These are phyloP conservation scores for Aspergillus campestris DNA, from an alignment of 495 filamentous ascomycete species.

Conservation along the genomic window DNA sequence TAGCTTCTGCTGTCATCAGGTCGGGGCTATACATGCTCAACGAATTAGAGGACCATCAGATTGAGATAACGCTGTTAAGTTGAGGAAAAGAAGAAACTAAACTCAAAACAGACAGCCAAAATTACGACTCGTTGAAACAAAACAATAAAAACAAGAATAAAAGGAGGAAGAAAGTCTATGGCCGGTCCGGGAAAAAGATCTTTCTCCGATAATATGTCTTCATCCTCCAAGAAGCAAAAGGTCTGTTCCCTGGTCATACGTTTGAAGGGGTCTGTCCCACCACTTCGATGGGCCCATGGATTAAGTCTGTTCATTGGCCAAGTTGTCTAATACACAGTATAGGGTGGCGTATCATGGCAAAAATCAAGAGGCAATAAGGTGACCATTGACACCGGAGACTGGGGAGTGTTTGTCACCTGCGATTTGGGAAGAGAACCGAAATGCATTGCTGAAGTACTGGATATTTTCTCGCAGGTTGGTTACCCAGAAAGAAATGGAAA, in stretches of 20 bases:
- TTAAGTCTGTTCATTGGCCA: background rate
- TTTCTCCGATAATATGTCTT: constrained; percentile 20
- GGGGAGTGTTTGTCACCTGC: constrained; percentile 85
- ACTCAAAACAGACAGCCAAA: too few species aligned
- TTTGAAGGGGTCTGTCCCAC: background rate
- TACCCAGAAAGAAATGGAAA: background rate
- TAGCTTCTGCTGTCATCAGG: too few species aligned
- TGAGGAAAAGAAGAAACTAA: too few species aligned
- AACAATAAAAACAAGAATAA: too few species aligned
- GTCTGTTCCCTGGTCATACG: constrained; percentile 10
- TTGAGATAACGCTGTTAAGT: too few species aligned
- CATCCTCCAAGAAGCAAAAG: constrained; percentile 29
- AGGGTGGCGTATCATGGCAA: constrained; percentile 24
- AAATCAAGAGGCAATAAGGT: constrained; percentile 19
- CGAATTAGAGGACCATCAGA: too few species aligned
- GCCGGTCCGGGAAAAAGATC: constrained; percentile 22
- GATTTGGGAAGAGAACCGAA: constrained; percentile 70
- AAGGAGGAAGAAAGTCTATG: constrained; percentile 6
- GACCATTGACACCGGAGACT: constrained; percentile 62
- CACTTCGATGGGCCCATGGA: too few species aligned
- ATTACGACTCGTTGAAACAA: too few species aligned
- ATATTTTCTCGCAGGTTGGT: constrained; percentile 67
- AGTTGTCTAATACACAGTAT: constrained; percentile 7
- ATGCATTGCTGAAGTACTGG: constrained; percentile 61
- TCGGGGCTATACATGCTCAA: too few species aligned